Base-by-base conservation (phyloP, 2,329 filamentous ascomycete genomes). In the Trichoderma afroharzianum region DNA sequence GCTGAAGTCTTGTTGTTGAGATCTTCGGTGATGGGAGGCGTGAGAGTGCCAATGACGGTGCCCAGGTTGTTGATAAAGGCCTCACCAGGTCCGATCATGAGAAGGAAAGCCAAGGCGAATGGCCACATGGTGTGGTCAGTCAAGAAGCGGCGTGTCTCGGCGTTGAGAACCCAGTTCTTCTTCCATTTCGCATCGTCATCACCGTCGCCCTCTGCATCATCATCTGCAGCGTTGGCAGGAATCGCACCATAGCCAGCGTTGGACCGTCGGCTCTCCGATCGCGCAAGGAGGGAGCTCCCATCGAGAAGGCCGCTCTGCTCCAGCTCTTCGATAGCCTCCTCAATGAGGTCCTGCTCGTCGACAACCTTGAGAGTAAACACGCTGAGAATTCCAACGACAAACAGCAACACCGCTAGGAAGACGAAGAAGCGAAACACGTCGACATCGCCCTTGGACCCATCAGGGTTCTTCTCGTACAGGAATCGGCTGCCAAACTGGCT, bases 11-110 rank as follows among this genome's bases (percentile, higher is more conserved):
- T 80, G 24, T 77, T 74, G 68, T 83, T 78, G 4, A 79, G 75
- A 63, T 81, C 79, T 59, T 83, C 80, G 21, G 86, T 78, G 7
- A 83, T 80, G 21, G 89, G 90, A 15, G 87, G 88, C 58, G 93
- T 93, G 4, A 98, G 85, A 0, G 95, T 97, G 75, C 93, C 92
- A 76, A 98, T 95, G 73, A 99, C 91, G 28, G 95, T 98, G 43
- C 96, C 96, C 11, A 99, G 85, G 77, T 98, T 99, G 83, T 98
- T 99, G 82, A 98, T 94, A 80, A 98, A 99, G 12, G 95, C 93
- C 82, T 99, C 96, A n/a, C 95, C 95, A 0, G 96, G 95, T 0
- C 96, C 96, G 68, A 95, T 93, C 76, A 97, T 93, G 74, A 98
- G 88, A 81, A 98, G 93, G 82, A 99, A 98, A 24, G 94, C 95